Percentiles rank a stretch among this genome's conserved stretches.
Conservation (phyloP, 768 basidiomycete species). For the Agrocybe pediades region DNA sequence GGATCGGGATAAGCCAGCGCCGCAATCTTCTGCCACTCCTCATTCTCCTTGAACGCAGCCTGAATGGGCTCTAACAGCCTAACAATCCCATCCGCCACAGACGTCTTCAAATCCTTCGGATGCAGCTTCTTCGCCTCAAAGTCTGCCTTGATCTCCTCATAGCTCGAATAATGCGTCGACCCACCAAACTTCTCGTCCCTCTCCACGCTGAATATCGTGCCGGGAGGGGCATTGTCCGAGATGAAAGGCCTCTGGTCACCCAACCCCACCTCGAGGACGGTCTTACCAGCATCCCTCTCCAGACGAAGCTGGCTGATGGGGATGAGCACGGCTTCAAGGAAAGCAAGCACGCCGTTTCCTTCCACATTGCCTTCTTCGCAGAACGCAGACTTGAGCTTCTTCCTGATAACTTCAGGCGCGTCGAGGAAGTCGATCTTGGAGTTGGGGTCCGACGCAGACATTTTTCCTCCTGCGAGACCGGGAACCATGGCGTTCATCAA, state of each 20-base stretch:
- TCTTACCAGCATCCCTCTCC: conserved; percentile 53
- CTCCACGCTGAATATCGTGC: conserved; percentile 78
- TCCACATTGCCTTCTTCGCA: conserved; percentile 90
- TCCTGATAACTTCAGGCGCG: conserved; percentile 75
- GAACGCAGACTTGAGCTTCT: conserved; percentile 90
- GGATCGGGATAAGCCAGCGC: conserved; percentile 84
- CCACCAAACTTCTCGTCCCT: conserved; percentile 85
- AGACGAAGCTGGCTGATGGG: conserved; percentile 79
- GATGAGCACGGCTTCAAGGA: conserved; percentile 85
- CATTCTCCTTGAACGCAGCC: conserved; percentile 69
- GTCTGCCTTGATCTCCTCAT: conserved; percentile 67
- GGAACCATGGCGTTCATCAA: conserved; percentile 99
- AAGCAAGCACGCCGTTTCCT: conserved; percentile 88
- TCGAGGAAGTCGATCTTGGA: conserved; percentile 99
- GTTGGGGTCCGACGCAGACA: conserved; percentile 97
- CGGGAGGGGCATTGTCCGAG: conserved; percentile 69
- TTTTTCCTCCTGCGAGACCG: conserved; percentile 91
- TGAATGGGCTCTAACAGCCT: conserved; percentile 80
- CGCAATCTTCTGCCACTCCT: conserved; percentile 81
- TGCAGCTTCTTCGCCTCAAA: conserved; percentile 80
- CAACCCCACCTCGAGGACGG: conserved; percentile 44
- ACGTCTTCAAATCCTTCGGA: conserved; percentile 86
- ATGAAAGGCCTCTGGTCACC: conserved; percentile 67
- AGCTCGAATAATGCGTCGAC: conserved; percentile 69
- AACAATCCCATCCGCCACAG: conserved; percentile 74